Conservation (phyloP, 352 stramenopile genomes). For the Phytophthora lateralis region DNA sequence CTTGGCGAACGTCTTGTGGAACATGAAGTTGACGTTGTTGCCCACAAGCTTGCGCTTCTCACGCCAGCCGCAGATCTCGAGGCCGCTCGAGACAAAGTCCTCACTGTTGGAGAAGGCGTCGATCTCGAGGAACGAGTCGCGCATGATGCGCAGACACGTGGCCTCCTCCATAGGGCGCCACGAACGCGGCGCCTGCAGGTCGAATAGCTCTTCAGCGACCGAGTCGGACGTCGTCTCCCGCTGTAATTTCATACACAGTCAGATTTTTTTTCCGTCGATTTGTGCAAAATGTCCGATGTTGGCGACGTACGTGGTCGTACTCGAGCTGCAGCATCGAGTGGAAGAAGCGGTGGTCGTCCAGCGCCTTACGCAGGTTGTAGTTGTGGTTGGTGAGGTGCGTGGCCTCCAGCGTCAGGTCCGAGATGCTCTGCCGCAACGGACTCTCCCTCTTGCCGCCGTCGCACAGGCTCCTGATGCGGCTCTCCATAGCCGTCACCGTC, state of each 20-base stretch:
- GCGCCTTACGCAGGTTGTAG: slow-evolving; percentile 47
- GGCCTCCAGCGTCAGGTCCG: slow-evolving; percentile 46
- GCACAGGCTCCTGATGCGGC: slow-evolving; percentile 42
- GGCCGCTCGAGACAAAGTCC: slow-evolving; percentile 54
- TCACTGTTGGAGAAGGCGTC: slow-evolving; percentile 50
- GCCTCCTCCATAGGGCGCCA: slow-evolving; percentile 49
- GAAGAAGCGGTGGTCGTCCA: slow-evolving; percentile 64
- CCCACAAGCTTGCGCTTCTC: slow-evolving; percentile 65
- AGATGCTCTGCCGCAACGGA: slow-evolving; percentile 35
- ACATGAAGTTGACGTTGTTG: slow-evolving; percentile 64
- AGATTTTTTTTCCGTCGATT: slow-evolving; percentile 1
- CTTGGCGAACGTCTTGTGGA: slow-evolving; percentile 60
- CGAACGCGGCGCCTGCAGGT: slow-evolving; percentile 35
- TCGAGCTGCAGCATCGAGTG: slow-evolving; percentile 67
- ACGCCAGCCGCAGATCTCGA: slow-evolving; percentile 64
- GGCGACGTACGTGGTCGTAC: slow-evolving; percentile 57
- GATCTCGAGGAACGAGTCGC: slow-evolving; percentile 59
- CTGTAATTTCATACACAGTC: slow-evolving; percentile 19
- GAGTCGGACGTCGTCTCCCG: slow-evolving; percentile 40
- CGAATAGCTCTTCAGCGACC: slow-evolving; percentile 27
- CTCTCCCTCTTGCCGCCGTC: slow-evolving; percentile 18
- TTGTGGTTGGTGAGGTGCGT: slow-evolving; percentile 57
- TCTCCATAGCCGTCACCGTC: slow-evolving; percentile 42
- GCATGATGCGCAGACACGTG: slow-evolving; percentile 49
- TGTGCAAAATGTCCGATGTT: too few species aligned